Percentiles rank a stretch among this genome's conserved stretches.
These are phyloP conservation scores for Datisca glomerata DNA, from an alignment of 306 rosid genomes.

Conservation along the genomic window DNA sequence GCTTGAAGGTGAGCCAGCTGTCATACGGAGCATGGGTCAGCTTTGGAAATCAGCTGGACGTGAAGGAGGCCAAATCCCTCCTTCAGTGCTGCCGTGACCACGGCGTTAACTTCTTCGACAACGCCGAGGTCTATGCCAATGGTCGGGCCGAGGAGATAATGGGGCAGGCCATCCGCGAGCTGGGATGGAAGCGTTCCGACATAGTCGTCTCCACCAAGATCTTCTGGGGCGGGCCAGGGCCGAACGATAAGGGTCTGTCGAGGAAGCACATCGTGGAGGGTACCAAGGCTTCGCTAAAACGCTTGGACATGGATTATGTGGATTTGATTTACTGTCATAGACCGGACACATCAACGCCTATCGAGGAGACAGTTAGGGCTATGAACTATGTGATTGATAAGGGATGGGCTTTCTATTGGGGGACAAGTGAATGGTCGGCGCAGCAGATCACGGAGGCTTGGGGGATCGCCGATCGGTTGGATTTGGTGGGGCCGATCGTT, in stretches of 20 bases:
- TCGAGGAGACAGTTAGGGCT: slow-evolving; percentile 91
- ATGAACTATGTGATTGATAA: slow-evolving; percentile 74
- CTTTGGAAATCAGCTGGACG: slow-evolving; percentile 96
- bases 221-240: slow-evolving; percentile 97
- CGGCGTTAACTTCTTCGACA: slow-evolving; percentile 99
- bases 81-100: slow-evolving; percentile 84
- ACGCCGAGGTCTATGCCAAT: slow-evolving; percentile 95
- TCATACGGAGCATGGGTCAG: slow-evolving; percentile 95
- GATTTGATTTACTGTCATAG: slow-evolving; percentile 81
- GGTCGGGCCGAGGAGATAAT: slow-evolving; percentile 98
- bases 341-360: slow-evolving; percentile 67
- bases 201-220: slow-evolving; percentile 90
- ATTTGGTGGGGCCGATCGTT: slow-evolving; percentile 76
- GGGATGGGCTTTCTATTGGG: slow-evolving; percentile 98
- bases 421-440: slow-evolving; percentile 96
- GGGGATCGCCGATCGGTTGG: slow-evolving; percentile 62
- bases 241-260: slow-evolving; percentile 89
- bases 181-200: slow-evolving; percentile 95
- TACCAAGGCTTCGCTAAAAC: slow-evolving; percentile 69
- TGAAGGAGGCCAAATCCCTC: slow-evolving; percentile 81
- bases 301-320: slow-evolving; percentile 78
- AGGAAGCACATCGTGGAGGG: slow-evolving; percentile 86
- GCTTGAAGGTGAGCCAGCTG: slow-evolving; percentile 83
- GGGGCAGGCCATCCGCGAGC: slow-evolving; percentile 89
- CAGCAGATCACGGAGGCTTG: slow-evolving; percentile 98